phyloP scores from a whole-genome alignment of 257 asterid genomes.

The Solanum microdontum region DNA sequence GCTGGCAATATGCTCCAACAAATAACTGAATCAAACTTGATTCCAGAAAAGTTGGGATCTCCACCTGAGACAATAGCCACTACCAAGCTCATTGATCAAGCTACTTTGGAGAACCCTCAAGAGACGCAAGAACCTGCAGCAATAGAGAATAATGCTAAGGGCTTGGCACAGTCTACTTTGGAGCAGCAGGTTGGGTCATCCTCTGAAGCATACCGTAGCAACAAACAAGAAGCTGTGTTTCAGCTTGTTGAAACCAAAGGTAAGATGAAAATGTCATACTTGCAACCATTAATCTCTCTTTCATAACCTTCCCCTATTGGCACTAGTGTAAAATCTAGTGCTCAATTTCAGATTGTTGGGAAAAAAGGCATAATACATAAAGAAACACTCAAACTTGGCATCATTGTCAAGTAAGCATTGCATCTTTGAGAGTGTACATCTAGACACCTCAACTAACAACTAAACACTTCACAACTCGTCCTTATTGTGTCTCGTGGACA shows the following conservation, averaged over 20 bases:
- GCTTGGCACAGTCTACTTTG: conserved; percentile 13
- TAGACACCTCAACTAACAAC: background rate
- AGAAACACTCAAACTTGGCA: background rate
- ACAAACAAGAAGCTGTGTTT: conserved; percentile 8
- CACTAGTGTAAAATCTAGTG: background rate
- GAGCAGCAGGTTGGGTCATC: conserved; percentile 18
- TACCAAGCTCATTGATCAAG: background rate
- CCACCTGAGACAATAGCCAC: conserved; percentile 2
- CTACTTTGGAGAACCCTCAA: conserved; percentile 24
- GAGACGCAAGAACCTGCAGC: conserved; percentile 19
- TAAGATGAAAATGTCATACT: background rate
- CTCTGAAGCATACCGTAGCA: conserved; percentile 15
- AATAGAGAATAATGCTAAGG: conserved; percentile 18
- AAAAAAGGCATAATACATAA: background rate
- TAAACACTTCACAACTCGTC: background rate
- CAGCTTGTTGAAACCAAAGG: background rate
- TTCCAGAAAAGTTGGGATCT: conserved; percentile 21
- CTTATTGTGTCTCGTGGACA: background rate
- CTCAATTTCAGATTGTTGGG: conserved; percentile 5
- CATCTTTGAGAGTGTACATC: background rate
- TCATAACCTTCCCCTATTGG: conserved; percentile 19
- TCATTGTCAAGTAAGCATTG: background rate
- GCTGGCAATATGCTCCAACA: conserved; percentile 17
- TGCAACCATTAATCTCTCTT: conserved; percentile 6
- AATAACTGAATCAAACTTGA: conserved; percentile 14